Base-by-base conservation (phyloP, 1,139 yeast species). In the Yamadazyma pseudoaaseri region DNA sequence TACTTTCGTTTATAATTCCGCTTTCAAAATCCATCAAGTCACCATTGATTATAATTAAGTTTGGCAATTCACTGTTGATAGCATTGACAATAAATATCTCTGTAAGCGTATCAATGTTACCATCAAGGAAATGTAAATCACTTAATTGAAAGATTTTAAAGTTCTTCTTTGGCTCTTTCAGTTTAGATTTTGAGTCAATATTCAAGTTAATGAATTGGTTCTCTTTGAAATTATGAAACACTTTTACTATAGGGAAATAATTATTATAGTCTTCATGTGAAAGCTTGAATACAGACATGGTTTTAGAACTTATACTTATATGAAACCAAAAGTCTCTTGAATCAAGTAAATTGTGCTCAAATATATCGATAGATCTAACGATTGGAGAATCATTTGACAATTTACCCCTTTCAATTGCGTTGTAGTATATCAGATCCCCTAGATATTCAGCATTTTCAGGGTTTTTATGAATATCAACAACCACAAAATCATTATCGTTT, bases 21-120 rank as follows among this genome's bases (percentile, higher is more conserved):
- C 22, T 25, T 10, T 21, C 13, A 23, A 43, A 43, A n/a, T 45
- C 39, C 12, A 41, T 27, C 38, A 67, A 47, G 43, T 69, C 75
- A 1, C 75, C 74, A 12, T 70, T 65, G 29, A 69, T 57, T 10
- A 69, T 57, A n/a, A 69, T 54, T 33, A 63, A 49, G 39, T 65
- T 60, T 3, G 69, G 67, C 2, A 41, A 39, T 39, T 69, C 74
- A 5, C 36, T 39, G 2, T 41, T 41, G 11, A 67, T 47, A 1
- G 65, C 47, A 29, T 58, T 49, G 17, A 58, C 42, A 5, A 73
- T 57, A 27, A 58, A 51, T 30, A 60, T 52, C 16, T 37, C 42
- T 4, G 49, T 44, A 3, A 67, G 65, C 13, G 43, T 35, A 30
- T 44, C 48, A 11, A 41, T 30, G 10, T 33, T 26, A 11, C 47